Evolutionary conservation across 164 flowering plant genomes (phyloP).

Genomic region (Akebia trifoliata): DNA sequence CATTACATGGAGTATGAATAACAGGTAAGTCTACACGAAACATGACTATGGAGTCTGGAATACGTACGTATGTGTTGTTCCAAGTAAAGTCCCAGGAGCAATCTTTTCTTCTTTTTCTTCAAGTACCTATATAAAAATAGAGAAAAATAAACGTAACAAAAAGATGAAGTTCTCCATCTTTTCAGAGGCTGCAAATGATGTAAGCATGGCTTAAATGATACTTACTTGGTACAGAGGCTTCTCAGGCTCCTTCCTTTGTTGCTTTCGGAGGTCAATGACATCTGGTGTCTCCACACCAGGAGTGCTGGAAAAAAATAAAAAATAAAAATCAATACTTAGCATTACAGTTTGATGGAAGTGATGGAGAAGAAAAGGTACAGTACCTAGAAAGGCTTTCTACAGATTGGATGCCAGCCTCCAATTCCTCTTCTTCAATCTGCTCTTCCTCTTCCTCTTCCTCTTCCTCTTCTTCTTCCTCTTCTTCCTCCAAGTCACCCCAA

Average conservation of each 20-base stretch:
- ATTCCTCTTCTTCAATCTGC: conserved; percentile 68
- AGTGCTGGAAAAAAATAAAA: conserved; percentile 44
- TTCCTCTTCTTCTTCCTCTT: conserved; percentile 84
- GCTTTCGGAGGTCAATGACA: conserved; percentile 96
- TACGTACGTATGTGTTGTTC: conserved; percentile 82
- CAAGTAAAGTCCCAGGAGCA: conserved; percentile 87
- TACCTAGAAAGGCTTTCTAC: conserved; percentile 95
- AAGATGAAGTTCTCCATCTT: too few relatives aligned
- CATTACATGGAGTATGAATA: neutral
- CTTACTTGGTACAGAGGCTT: conserved; percentile 84
- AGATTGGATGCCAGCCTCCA: conserved; percentile 84
- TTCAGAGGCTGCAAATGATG: too few relatives aligned
- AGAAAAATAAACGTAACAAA: neutral
- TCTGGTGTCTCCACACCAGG: conserved; percentile 99
- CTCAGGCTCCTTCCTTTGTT: conserved; percentile 95
- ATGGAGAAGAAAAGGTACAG: neutral
- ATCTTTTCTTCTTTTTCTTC: conserved; percentile 87
- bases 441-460: conserved; percentile 80
- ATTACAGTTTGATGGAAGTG: neutral
- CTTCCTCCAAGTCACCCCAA: conserved; percentile 99
- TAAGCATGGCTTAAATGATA: too few relatives aligned
- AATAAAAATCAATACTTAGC: neutral
- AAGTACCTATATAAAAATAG: conserved; percentile 49
- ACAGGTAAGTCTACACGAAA: too few relatives aligned
- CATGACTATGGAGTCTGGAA: too few relatives aligned